phyloP scores from a whole-genome alignment of 1,139 yeast genomes.

The Zygoascus hellenicus region DNA sequence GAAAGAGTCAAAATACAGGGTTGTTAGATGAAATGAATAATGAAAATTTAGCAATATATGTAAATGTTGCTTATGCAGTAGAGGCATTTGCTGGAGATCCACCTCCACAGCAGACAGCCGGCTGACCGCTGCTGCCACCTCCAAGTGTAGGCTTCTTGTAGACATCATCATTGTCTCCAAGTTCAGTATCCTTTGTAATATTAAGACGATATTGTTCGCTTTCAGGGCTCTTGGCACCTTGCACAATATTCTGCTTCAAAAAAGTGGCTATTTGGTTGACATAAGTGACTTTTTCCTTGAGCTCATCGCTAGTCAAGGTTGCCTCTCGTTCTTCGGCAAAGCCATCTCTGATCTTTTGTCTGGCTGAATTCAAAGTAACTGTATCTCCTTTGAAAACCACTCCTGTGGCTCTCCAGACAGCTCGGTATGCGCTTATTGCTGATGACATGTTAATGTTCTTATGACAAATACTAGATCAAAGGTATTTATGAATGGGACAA shows the following conservation, averaged over 20 bases:
- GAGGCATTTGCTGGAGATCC: background rate
- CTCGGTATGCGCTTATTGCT: constrained; percentile 50
- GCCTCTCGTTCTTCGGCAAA: constrained; percentile 41
- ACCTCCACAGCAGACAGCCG: constrained; percentile 10
- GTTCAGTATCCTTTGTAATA: constrained; percentile 75
- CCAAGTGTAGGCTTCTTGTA: constrained; percentile 27
- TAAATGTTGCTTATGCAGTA: background rate
- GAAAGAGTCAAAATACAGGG: no score
- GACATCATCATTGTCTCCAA: constrained; percentile 77
- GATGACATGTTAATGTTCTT: no score
- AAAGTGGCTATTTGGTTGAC: constrained; percentile 66
- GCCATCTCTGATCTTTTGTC: constrained; percentile 57
- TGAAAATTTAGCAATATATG: background rate
- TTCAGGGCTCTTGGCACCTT: constrained; percentile 55
- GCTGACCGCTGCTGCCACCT: constrained; percentile 12
- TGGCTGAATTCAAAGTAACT: constrained; percentile 47
- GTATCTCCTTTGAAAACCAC: constrained; percentile 59
- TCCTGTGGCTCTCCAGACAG: constrained; percentile 64
- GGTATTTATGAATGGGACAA: no score
- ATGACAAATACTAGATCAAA: no score
- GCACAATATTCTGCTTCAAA: constrained; percentile 71
- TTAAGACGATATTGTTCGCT: constrained; percentile 45
- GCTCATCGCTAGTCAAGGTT: constrained; percentile 43
- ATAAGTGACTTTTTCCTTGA: constrained; percentile 41
- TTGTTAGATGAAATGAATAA: background rate